These are phyloP conservation scores for Phalaenopsis equestris DNA, from an alignment of 106 monocot genomes.

Conservation along the genomic window DNA sequence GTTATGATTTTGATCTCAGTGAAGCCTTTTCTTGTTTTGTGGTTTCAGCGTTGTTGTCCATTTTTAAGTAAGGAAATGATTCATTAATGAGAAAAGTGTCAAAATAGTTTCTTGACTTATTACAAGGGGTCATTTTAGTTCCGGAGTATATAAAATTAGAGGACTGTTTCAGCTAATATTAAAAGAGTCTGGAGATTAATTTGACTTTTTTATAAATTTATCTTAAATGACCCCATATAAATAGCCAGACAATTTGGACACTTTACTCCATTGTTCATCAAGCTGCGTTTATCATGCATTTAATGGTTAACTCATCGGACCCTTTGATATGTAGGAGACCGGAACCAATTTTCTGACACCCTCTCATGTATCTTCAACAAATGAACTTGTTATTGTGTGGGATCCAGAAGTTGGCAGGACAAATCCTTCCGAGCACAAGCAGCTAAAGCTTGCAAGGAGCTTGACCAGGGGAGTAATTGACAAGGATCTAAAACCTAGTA, in stretches of 20 bases:
- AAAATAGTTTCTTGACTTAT: too few relatives aligned
- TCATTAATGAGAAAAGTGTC: background rate
- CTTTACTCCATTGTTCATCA: background rate
- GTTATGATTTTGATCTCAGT: background rate
- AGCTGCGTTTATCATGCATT: background rate
- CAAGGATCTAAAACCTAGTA: slow-evolving; percentile 85
- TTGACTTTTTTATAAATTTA: too few relatives aligned
- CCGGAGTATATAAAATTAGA: too few relatives aligned
- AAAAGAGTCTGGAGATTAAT: too few relatives aligned
- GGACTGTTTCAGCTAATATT: too few relatives aligned
- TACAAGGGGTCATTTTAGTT: too few relatives aligned
- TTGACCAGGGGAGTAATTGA: slow-evolving; percentile 88
- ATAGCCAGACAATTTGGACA: too few relatives aligned
- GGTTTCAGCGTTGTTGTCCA: background rate
- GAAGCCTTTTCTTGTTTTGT: background rate
- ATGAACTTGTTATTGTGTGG: slow-evolving; percentile 97
- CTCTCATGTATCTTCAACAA: slow-evolving; percentile 62
- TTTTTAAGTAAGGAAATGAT: background rate
- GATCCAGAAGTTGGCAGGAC: slow-evolving; percentile 93
- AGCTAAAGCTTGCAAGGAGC: slow-evolving; percentile 93
- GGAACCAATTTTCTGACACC: slow-evolving; percentile 61
- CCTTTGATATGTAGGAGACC: slow-evolving; percentile 50
- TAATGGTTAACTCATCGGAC: background rate
- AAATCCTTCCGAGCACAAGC: slow-evolving; percentile 99
- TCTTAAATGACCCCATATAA: too few relatives aligned